A percentile compares a stretch with the other conserved stretches of the same genome.
Conservation (phyloP, 2,329 filamentous ascomycete genomes). For the Aspergillus sp. region DNA sequence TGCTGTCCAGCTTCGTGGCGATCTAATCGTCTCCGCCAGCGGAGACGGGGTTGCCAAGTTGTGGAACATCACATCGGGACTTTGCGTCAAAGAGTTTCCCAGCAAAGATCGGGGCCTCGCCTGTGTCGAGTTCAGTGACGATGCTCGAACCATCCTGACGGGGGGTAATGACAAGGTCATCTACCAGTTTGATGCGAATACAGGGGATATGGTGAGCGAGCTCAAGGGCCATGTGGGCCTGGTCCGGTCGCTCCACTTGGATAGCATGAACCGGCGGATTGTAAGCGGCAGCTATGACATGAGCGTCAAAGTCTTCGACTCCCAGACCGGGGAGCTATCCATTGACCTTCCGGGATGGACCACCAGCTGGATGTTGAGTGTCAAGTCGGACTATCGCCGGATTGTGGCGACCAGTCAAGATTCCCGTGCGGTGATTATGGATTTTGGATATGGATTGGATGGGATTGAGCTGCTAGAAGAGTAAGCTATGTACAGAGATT, state of each 20-base stretch:
- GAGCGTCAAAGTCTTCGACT: slow-evolving; percentile 91
- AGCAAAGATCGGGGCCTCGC: slow-evolving; percentile 91
- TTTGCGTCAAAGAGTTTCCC: slow-evolving; percentile 83
- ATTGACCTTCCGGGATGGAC: slow-evolving; percentile 94
- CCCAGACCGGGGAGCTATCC: slow-evolving; percentile 72
- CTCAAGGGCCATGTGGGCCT: slow-evolving; percentile 81
- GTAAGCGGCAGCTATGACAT: slow-evolving; percentile 93
- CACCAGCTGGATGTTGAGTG: slow-evolving; percentile 91
- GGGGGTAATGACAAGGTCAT: slow-evolving; percentile 95
- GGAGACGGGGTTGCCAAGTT: slow-evolving; percentile 91
- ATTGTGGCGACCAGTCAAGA: slow-evolving; percentile 96
- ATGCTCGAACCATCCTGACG: slow-evolving; percentile 88
- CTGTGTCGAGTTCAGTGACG: slow-evolving; percentile 93
- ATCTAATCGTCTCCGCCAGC: slow-evolving; percentile 87
- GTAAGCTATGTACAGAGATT: slow-evolving; percentile 15
- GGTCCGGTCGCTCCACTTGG: slow-evolving; percentile 86
- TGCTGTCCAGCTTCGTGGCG: slow-evolving; percentile 89
- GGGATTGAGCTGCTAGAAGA: slow-evolving; percentile 52
- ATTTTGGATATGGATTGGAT: slow-evolving; percentile 69
- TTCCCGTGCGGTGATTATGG: slow-evolving; percentile 85
- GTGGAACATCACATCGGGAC: slow-evolving; percentile 89
- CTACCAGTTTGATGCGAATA: slow-evolving; percentile 92
- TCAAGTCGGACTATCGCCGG: slow-evolving; percentile 91
- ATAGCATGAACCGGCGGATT: slow-evolving; percentile 79
- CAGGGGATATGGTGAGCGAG: slow-evolving; percentile 75